Evolutionary conservation across 371 early-diverging fungal species (phyloP).

Genomic region (Mucor circinelloides): DNA sequence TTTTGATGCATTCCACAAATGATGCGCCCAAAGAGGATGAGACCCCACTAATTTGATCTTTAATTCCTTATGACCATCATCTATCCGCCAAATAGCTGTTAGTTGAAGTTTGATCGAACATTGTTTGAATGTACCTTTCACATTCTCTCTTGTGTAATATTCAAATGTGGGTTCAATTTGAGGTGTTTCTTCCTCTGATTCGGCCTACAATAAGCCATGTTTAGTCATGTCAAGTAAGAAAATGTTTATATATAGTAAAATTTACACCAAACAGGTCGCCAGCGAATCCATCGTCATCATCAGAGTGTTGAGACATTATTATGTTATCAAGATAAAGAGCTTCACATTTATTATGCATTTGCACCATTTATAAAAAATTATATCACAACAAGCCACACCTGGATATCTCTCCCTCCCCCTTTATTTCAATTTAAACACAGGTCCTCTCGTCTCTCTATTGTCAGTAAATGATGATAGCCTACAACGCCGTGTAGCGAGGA

Average conservation of each 20-base stretch:
- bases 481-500: not conserved
- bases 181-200: conserved; percentile 44
- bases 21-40: conserved; percentile 89
- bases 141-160: conserved; percentile 43
- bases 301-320: conserved; percentile 32
- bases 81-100: not conserved
- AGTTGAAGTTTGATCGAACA: not conserved
- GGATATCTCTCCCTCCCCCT: no score
- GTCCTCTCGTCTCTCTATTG: not conserved
- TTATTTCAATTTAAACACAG: not conserved
- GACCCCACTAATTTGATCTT: conserved; percentile 72
- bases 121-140: not conserved
- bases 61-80: conserved; percentile 26
- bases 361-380: not conserved
- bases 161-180: conserved; percentile 58
- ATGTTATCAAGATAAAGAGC: not conserved
- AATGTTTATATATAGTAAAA: no score
- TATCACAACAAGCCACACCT: not conserved
- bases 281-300: conserved; percentile 45
- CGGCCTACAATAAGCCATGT: conserved; percentile 8
- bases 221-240: not conserved
- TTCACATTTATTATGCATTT: not conserved
- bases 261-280: conserved; percentile 54
- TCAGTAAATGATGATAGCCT: conserved; percentile 5
- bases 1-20: conserved; percentile 91